A percentile compares a stretch with the other conserved stretches of the same genome.
Conservation (phyloP, 176 grass and related monocot genomes). For the Aechmea fasciata region DNA sequence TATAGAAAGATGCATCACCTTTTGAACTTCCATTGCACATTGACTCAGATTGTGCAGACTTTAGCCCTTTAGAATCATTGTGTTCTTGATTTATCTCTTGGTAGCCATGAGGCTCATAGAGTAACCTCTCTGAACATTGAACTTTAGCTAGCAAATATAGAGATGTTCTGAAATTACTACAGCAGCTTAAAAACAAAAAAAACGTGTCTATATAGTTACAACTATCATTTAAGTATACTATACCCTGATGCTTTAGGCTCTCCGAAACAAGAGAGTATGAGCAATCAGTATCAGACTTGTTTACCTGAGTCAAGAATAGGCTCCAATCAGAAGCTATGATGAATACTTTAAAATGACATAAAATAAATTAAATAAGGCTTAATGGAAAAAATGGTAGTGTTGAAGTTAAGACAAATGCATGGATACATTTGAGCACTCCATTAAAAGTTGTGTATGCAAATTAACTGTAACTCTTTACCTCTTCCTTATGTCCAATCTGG, state of each 20-base stretch:
- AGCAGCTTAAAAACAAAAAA: not conserved
- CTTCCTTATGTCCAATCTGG: constrained; percentile 13
- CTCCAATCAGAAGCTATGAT: not conserved
- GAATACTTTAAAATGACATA: not conserved
- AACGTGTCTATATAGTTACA: not conserved
- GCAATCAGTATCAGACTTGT: not conserved
- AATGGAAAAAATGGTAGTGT: too few relatives aligned
- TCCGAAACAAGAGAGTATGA: not conserved
- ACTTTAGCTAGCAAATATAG: not conserved
- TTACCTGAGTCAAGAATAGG: not conserved
- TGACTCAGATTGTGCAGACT: constrained; percentile 16
- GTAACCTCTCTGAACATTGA: not conserved
- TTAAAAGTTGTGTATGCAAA: not conserved
- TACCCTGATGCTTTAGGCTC: too few relatives aligned
- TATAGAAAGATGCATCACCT: constrained; percentile 3
- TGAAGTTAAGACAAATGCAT: too few relatives aligned
- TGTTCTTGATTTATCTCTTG: not conserved
- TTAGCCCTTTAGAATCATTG: constrained; percentile 8
- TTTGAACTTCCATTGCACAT: not conserved
- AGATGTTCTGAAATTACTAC: too few relatives aligned
- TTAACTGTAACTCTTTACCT: not conserved
- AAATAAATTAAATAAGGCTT: not conserved
- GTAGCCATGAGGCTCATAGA: not conserved
- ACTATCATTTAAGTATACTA: not conserved
- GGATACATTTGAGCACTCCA: too few relatives aligned